Evolutionary conservation across 2,329 filamentous ascomycete species (phyloP).

Genomic region (Alternaria novae-zelandiae): DNA sequence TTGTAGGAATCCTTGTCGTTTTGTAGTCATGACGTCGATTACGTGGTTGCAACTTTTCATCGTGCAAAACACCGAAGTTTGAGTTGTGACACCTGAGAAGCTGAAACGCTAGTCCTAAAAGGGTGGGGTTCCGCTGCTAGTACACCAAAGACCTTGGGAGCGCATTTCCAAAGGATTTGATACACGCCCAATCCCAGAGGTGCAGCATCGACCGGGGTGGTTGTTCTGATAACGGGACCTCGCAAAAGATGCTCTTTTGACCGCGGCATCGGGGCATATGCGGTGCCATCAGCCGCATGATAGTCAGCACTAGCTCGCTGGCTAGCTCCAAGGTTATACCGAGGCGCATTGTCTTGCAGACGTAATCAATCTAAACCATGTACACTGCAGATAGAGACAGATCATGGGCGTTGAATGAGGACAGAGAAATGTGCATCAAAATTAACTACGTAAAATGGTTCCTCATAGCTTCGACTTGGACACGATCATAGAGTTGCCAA

Average conservation of each 20-base stretch:
- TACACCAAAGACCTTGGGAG: too few relatives aligned
- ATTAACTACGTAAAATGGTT: not conserved
- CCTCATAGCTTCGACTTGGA: constrained; percentile 46
- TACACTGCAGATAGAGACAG: not conserved
- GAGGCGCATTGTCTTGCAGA: not conserved
- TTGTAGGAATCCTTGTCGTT: not conserved
- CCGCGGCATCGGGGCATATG: not conserved
- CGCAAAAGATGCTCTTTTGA: too few relatives aligned
- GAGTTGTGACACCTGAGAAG: too few relatives aligned
- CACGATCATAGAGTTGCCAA: constrained; percentile 67
- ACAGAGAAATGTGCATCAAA: not conserved
- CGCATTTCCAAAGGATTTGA: too few relatives aligned
- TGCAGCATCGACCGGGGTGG: too few relatives aligned
- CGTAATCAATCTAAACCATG: not conserved
- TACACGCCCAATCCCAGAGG: too few relatives aligned
- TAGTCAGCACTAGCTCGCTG: not conserved
- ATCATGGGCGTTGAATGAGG: not conserved
- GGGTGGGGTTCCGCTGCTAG: too few relatives aligned
- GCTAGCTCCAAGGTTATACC: not conserved
- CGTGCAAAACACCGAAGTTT: too few relatives aligned
- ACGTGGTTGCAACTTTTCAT: not conserved
- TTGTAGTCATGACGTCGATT: not conserved
- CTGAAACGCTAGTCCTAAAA: too few relatives aligned
- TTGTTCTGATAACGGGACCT: too few relatives aligned
- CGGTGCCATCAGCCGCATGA: not conserved